Base-by-base conservation (phyloP, 192 early-diverging fungal genomes). In the Linnemannia hyalina region DNA sequence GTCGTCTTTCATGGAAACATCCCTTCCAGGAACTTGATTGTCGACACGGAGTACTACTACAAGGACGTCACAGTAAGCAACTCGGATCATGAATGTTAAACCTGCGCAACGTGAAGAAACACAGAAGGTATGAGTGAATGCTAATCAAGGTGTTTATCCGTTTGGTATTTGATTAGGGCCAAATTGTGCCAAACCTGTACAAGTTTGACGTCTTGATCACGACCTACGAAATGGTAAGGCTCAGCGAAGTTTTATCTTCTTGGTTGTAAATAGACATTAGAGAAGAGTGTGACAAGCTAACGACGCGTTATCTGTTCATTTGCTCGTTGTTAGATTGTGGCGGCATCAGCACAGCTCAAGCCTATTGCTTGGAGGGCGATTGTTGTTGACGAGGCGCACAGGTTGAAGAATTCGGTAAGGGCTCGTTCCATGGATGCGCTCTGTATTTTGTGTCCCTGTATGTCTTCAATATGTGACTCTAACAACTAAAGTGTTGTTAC, bases 301-400 rank as follows among this genome's bases (percentile, higher is more conserved):
- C n/a, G 20, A 29, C 16, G 15, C 63, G 36, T 41, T n/a, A 32
- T 40, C 35, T 41, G 16, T 29, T 74, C 47, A 0, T 18, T 60
- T 94, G 85, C 93, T 94, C 13, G 83, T 93, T 38, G 92, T 93
- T 93, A 40, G 90, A 90, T 90, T 54, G 87, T 89, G 54, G 90
- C 92, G 52, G 90, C 91, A 65, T 94, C 94, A 16, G 52, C 93
- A 0, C 92, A 95, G 71, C 88, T 97, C 4, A 88, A 91, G 36
- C 91, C 93, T n/a, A 92, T 97, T 47, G 88, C 82, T 10, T 97
- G 96, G 96, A 82, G 92, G 38, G 92, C 89, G 26, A 92, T 90
- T 63, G 89, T 97, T n/a, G 90, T 97, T 26, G 96, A 97, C 80
- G 96, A 97, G 81, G 96, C 95, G 6, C 96, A 97, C 82, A 88